These are phyloP conservation scores for Vicia sativa DNA, from an alignment of 306 rosid species.

Conservation along the genomic window DNA sequence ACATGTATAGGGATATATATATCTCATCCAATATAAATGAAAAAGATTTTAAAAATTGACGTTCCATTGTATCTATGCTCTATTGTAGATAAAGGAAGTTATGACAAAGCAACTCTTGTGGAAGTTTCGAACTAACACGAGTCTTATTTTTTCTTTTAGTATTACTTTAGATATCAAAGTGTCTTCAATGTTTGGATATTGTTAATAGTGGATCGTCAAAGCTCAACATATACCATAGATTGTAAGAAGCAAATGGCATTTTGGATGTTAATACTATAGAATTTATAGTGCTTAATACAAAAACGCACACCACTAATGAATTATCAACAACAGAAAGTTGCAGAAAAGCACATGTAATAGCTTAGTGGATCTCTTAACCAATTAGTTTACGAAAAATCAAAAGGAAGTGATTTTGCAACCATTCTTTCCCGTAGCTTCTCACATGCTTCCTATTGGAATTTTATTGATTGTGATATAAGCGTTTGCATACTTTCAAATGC, in stretches of 20 bases:
- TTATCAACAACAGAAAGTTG: background rate
- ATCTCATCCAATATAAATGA: background rate
- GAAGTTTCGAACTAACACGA: too few species aligned
- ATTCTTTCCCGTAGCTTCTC: constrained; percentile 11
- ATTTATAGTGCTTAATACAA: background rate
- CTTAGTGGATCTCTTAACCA: background rate
- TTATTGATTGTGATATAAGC: background rate
- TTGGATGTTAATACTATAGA: constrained; percentile 14
- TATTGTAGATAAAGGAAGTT: background rate
- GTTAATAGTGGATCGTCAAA: constrained; percentile 18
- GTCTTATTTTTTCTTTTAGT: background rate
- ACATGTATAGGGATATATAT: too few species aligned
- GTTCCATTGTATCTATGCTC: background rate
- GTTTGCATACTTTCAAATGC: constrained; percentile 2
- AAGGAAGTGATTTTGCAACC: background rate
- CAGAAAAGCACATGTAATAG: background rate
- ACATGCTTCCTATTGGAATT: constrained; percentile 23
- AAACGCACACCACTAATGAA: constrained; percentile 12
- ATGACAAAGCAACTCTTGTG: background rate
- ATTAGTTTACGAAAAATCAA: background rate
- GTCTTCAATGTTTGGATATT: background rate
- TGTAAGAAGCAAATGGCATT: constrained; percentile 24
- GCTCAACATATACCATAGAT: background rate
- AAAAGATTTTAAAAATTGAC: background rate
- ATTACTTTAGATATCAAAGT: background rate